A percentile compares a stretch with the other conserved stretches of the same genome.
These are phyloP conservation scores for Fennellomyces sp. DNA, from an alignment of 371 early-diverging fungal genomes.

Conservation along the genomic window DNA sequence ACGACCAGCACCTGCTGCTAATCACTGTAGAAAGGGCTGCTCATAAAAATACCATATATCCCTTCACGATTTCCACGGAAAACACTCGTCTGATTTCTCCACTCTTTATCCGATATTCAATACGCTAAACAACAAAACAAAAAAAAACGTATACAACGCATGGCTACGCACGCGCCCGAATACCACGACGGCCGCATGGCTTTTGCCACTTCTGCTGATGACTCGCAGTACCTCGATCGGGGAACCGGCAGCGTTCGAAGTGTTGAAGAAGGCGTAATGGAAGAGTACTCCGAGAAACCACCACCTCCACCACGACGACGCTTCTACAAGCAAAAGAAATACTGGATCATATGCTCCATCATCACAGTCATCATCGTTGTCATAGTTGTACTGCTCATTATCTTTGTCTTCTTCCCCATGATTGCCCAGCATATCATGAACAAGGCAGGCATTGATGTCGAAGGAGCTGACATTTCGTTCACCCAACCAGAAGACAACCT, in stretches of 20 bases:
- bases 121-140: background rate
- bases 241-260: slow-evolving; percentile 19
- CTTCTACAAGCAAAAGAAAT: slow-evolving; percentile 58
- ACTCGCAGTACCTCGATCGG: background rate
- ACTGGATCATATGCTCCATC: slow-evolving; percentile 59
- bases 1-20: background rate
- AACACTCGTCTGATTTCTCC: too few relatives aligned
- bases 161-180: slow-evolving; percentile 1
- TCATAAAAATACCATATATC: background rate
- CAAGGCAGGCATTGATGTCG: slow-evolving; percentile 46
- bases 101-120: background rate
- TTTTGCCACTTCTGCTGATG: slow-evolving; percentile 7
- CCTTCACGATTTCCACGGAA: slow-evolving; percentile 1
- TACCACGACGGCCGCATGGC: background rate
- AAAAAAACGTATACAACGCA: background rate
- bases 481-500: slow-evolving; percentile 19
- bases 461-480: slow-evolving; percentile 52
- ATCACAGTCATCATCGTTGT: slow-evolving; percentile 45
- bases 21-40: too few relatives aligned
- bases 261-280: slow-evolving; percentile 21
- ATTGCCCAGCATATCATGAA: slow-evolving; percentile 61
- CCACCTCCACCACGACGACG: slow-evolving; percentile 30
- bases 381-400: slow-evolving; percentile 46
- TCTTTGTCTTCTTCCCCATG: slow-evolving; percentile 63
- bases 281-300: slow-evolving; percentile 49